phyloP scores from a whole-genome alignment of 2,329 filamentous ascomycete species.

The Aspergillus amoenus region DNA sequence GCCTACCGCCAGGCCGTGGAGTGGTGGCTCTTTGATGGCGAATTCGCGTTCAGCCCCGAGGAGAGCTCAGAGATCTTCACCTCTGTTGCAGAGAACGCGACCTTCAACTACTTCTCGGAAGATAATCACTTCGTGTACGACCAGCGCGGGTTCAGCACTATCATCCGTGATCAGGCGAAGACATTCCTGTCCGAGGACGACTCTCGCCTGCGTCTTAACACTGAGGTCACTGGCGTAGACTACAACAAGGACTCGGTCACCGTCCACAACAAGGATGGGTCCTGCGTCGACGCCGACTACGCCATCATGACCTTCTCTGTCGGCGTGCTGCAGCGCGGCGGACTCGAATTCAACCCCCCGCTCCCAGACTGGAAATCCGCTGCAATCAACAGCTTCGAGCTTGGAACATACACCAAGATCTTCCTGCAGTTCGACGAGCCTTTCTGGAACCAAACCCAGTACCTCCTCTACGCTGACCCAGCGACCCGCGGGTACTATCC shows the following conservation, averaged over 20 bases:
- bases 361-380: conserved; percentile 65
- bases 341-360: conserved; percentile 57
- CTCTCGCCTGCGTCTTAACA: conserved; percentile 58
- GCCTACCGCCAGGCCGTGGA: conserved; percentile 61
- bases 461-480: conserved; percentile 52
- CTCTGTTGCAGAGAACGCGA: conserved; percentile 46
- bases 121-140: conserved; percentile 64
- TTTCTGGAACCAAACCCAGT: conserved; percentile 61
- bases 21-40: conserved; percentile 58
- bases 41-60: conserved; percentile 57
- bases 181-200: conserved; percentile 60
- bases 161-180: conserved; percentile 57
- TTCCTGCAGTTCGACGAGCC: conserved; percentile 67
- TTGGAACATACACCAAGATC: conserved; percentile 72
- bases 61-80: conserved; percentile 53
- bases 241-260: conserved; percentile 56
- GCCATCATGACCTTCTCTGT: conserved; percentile 67
- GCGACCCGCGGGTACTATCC: conserved; percentile 54
- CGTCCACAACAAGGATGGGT: conserved; percentile 53
- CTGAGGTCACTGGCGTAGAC: conserved; percentile 54
- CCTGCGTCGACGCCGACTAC: conserved; percentile 58
- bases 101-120: conserved; percentile 60
- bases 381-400: conserved; percentile 63
- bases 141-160: conserved; percentile 59
- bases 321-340: conserved; percentile 64